Conservation (phyloP, 2,329 filamentous ascomycete genomes). For the Graphiopsis chlorocephala region DNA sequence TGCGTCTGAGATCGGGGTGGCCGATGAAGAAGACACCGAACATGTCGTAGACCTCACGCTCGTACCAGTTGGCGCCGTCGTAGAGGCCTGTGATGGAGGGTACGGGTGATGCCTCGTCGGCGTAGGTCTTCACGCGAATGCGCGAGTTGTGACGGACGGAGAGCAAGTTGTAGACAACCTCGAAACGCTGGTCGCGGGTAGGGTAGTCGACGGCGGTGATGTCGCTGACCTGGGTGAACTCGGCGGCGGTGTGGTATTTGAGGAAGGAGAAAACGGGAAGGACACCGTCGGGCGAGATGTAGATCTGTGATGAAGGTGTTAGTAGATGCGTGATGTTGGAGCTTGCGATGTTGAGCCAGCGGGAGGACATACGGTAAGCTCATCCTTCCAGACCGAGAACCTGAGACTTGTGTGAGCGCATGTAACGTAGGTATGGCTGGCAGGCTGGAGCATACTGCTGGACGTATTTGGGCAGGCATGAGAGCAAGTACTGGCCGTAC, state of each 20-base stretch:
- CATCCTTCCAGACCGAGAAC: conserved; percentile 99
- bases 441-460: conserved; percentile 64
- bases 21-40: conserved; percentile 96
- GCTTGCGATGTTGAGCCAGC: conserved; percentile 36
- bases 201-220: conserved; percentile 96
- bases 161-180: conserved; percentile 96
- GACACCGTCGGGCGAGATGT: conserved; percentile 78
- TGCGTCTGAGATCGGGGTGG: conserved; percentile 91
- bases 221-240: conserved; percentile 90
- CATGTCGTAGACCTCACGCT: conserved; percentile 95
- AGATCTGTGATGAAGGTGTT: conserved; percentile 24
- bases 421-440: neutral
- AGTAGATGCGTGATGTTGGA: conserved; percentile 77
- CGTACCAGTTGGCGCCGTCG: conserved; percentile 98
- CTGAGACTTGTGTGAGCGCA: conserved; percentile 28
- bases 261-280: conserved; percentile 91
- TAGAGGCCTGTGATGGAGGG: conserved; percentile 83
- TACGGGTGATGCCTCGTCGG: conserved; percentile 90
- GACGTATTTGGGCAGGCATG: conserved; percentile 93
- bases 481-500: conserved; percentile 96
- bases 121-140: conserved; percentile 97
- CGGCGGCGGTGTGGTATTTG: conserved; percentile 95
- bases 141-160: conserved; percentile 94
- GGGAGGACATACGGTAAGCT: conserved; percentile 70
- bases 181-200: conserved; percentile 91